These are phyloP conservation scores for Boletus rufocinnamomeus DNA, from an alignment of 768 basidiomycete genomes.

Conservation along the genomic window DNA sequence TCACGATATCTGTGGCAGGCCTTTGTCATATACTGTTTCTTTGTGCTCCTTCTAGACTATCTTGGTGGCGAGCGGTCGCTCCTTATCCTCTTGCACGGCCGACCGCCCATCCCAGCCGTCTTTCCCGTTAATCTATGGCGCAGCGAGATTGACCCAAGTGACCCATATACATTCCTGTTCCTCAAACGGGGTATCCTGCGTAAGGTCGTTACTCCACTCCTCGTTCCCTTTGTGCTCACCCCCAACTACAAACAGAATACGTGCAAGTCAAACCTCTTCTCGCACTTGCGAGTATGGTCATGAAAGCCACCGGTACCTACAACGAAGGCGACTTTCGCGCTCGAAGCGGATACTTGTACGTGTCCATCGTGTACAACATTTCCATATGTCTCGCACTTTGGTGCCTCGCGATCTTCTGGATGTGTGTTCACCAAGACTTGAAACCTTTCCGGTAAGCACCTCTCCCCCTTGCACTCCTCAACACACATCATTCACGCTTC, in stretches of 20 bases:
- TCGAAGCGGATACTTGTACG: constrained; percentile 88
- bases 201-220: constrained; percentile 36
- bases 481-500: background rate
- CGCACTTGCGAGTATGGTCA: constrained; percentile 77
- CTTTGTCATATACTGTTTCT: constrained; percentile 94
- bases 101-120: constrained; percentile 83
- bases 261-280: constrained; percentile 94
- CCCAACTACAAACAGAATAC: constrained; percentile 66
- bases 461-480: background rate
- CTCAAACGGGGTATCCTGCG: constrained; percentile 95
- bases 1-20: constrained; percentile 49
- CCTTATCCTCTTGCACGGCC: constrained; percentile 87
- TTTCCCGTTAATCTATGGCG: constrained; percentile 86
- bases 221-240: constrained; percentile 2
- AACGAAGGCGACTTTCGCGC: constrained; percentile 86
- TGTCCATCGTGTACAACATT: constrained; percentile 82
- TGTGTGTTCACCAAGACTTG: constrained; percentile 85
- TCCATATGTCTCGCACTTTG: constrained; percentile 82
- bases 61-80: constrained; percentile 93
- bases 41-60: constrained; percentile 77
- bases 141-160: constrained; percentile 87
- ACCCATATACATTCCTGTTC: constrained; percentile 92
- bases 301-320: constrained; percentile 86
- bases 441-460: constrained; percentile 76
- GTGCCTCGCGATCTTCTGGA: constrained; percentile 97